Evolutionary conservation across 2,329 filamentous ascomycete genomes (phyloP), one percentile per base, ranked within the genome.

Genomic region (Coniochaeta pulveracea): DNA sequence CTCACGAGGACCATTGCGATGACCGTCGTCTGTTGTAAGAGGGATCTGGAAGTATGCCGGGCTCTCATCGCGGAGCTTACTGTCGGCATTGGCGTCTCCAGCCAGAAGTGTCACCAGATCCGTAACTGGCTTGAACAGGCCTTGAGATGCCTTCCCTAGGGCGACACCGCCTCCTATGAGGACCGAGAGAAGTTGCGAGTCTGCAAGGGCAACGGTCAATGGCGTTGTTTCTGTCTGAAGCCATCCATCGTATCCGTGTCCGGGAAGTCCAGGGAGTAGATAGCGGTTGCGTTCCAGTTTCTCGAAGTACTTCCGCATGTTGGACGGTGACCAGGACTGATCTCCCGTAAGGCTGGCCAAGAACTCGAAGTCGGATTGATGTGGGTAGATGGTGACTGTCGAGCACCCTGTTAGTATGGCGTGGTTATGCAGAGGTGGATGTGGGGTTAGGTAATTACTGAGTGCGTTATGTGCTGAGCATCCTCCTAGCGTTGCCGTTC

Each of bases 21-120:
- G 58, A 33, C 52, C 60, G n/a, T 61, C 48, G n/a, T 61, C 55
- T 39, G 68, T 66, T 1, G 63, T 60, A 18, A 78, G 48, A 3
- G 76, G 74, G 4, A 80, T 64, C 42, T 79, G 72, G 47, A 67
- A 77, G 22, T 69, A 54, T 1, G 60, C 64, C 18, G 61, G 55
- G 3, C 50, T 44, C 14, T 50, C 50, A 44, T 77, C 72, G 16
- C 69, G 61, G 0, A 33, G 29, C 0, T 50, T 38, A 16, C 50
- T 47, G 40, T 65, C 58, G 27, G 61, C 58, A 49, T 76, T 76
- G 41, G 64, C 57, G 39, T 77, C 68, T 12, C 59, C 59, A 3
- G 60, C 46, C 8, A 72, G 48, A 5, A 68, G 52, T 17, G 59
- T 53, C 4, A 50, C 56, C 14, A 73, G 55, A 25, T 50, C 48